Conservation (phyloP, 495 filamentous ascomycete genomes). For the Podospora sp. region DNA sequence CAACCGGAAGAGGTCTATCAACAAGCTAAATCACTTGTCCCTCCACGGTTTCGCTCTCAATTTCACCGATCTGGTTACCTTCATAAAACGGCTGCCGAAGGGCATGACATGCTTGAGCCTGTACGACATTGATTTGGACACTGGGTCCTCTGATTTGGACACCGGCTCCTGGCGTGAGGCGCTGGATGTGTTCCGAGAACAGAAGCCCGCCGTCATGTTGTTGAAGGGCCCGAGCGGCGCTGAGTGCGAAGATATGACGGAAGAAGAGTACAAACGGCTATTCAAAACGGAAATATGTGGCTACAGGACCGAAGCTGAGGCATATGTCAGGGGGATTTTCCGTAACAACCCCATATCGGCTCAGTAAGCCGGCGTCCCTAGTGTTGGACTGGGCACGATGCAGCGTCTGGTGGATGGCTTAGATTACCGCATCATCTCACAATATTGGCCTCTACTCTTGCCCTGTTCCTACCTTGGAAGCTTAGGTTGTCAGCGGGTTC, state of each 20-base stretch:
- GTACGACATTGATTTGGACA: slow-evolving; percentile 1
- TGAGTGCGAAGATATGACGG: slow-evolving; percentile 11
- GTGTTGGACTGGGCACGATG: too few relatives aligned
- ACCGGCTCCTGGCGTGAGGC: slow-evolving; percentile 16
- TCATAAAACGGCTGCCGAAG: slow-evolving; percentile 14
- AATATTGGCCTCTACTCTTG: too few relatives aligned
- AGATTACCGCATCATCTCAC: too few relatives aligned
- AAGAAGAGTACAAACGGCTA: slow-evolving; percentile 4
- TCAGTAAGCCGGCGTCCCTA: too few relatives aligned
- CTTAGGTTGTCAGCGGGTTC: too few relatives aligned
- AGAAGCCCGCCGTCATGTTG: neutral
- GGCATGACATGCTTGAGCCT: neutral
- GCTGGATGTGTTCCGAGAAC: slow-evolving; percentile 15
- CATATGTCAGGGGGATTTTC: too few relatives aligned
- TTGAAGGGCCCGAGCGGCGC: neutral
- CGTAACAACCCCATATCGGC: too few relatives aligned
- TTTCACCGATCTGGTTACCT: neutral
- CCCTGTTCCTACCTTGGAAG: too few relatives aligned
- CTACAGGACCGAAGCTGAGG: too few relatives aligned
- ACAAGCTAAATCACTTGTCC: neutral
- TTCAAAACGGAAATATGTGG: neutral
- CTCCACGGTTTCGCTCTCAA: neutral
- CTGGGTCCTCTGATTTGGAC: too few relatives aligned
- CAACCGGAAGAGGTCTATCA: neutral
- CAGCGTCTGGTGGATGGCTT: too few relatives aligned